These are phyloP conservation scores for Pyricularia sp. DNA, from an alignment of 2,329 filamentous ascomycete genomes.

Conservation along the genomic window DNA sequence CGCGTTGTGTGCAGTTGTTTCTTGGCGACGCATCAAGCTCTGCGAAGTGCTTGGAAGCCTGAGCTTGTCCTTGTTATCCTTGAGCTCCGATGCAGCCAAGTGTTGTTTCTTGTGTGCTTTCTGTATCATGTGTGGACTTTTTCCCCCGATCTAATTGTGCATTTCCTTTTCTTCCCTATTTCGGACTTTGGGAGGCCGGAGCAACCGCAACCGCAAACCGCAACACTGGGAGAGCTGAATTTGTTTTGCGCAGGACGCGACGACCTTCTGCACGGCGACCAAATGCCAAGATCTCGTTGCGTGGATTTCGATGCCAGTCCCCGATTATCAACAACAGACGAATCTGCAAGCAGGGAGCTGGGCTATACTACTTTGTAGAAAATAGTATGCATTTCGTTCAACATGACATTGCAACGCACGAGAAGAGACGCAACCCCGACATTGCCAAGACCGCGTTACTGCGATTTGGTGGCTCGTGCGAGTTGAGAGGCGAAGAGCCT, in stretches of 20 bases:
- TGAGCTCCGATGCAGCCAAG: neutral
- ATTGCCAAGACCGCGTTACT: neutral
- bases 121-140: neutral
- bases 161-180: neutral
- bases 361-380: neutral
- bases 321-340: neutral
- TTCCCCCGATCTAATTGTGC: neutral
- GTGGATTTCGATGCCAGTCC: neutral
- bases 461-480: neutral
- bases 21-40: conserved; percentile 1
- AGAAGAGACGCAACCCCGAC: neutral
- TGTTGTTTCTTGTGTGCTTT: neutral
- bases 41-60: neutral
- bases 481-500: neutral
- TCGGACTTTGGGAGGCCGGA: neutral
- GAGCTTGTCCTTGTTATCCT: neutral
- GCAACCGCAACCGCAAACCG: neutral
- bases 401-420: neutral
- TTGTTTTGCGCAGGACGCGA: neutral
- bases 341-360: neutral
- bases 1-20: neutral
- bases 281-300: neutral
- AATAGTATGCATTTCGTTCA: neutral
- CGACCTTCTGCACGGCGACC: neutral
- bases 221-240: too few relatives aligned